phyloP scores from a whole-genome alignment of 208 protist genomes.

The Leishmania guyanensis region DNA sequence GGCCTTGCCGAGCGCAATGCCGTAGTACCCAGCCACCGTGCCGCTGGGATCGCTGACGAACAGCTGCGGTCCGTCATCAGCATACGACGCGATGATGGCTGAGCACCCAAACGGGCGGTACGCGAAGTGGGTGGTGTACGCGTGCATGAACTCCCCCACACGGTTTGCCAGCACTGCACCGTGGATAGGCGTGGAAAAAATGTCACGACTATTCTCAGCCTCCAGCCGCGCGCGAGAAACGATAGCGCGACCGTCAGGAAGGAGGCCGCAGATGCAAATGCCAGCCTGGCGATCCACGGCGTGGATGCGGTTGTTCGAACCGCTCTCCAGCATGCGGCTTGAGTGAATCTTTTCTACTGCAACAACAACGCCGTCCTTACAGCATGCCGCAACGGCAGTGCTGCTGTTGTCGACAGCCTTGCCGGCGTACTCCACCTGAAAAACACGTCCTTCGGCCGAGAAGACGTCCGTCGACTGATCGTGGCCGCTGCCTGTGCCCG shows the following conservation, averaged over 20 bases:
- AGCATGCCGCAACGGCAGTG: slow-evolving; percentile 96
- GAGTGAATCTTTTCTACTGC: slow-evolving; percentile 98
- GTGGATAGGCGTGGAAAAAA: slow-evolving; percentile 94
- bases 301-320: slow-evolving; percentile 96
- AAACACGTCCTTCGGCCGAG: slow-evolving; percentile 98
- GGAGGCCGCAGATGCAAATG: slow-evolving; percentile 94
- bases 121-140: slow-evolving; percentile 94
- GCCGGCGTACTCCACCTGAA: slow-evolving; percentile 99
- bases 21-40: slow-evolving; percentile 95
- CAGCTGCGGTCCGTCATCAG: slow-evolving; percentile 95
- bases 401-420: slow-evolving; percentile 99
- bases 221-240: slow-evolving; percentile 93
- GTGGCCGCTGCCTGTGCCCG: slow-evolving; percentile 90
- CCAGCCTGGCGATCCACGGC: slow-evolving; percentile 95
- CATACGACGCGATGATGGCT: slow-evolving; percentile 94
- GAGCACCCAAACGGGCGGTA: slow-evolving; percentile 97
- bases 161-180: slow-evolving; percentile 90
- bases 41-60: slow-evolving; percentile 98
- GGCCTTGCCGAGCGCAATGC: slow-evolving; percentile 96
- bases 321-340: slow-evolving; percentile 96
- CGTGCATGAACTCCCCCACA: slow-evolving; percentile 94
- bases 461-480: slow-evolving; percentile 98
- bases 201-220: slow-evolving; percentile 91
- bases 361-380: slow-evolving; percentile 98
- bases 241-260: slow-evolving; percentile 96